Evolutionary conservation across 176 grass and related monocot genomes (phyloP), one percentile per base, ranked within the genome.

Genomic region (Phoenix dactylifera): DNA sequence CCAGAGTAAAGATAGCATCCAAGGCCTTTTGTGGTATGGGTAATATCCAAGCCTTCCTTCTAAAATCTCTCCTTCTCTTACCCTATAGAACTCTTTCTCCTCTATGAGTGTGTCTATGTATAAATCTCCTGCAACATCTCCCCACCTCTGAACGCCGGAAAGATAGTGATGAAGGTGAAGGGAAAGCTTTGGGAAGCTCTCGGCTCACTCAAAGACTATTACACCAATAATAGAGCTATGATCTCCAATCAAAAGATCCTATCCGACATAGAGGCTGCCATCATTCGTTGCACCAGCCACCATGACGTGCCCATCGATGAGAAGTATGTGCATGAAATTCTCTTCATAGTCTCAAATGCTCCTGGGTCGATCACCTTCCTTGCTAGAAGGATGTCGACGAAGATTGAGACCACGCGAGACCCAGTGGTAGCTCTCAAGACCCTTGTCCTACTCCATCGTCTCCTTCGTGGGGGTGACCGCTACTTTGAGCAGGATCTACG

Each of bases 281-380:
- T 92, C 51, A 73, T 79, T 16, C 72, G 93, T 59, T 92, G 81
- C 71, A 98, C 85, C 20, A 66, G 59, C 50, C 69, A 22, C 16
- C 61, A 68, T 6, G 70, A 74, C 6, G 48, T n/a, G 4, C 26
- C 26, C n/a, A 57, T 30, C 22, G 82, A 85, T 54, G 76, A 89
- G 35, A 69, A 77, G 23, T 75, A 79, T 57, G 88, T 98, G 25
- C 79, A 92, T 16, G 93, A 92, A 73, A 88, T 98, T 57, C 79
- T 98, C 50, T 98, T 92, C 59, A 67, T 92, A 50, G 88, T 98
- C 22, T 98, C 93, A 20, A 98, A 98, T 72, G 70, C 84, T 3
- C 93, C 88, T 0, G 85, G 93, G 15, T 77, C 79, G 3, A 89
- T 98, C 78, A 89, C 83, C 26, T 98, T 98, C 76, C 86, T 98